phyloP scores from a whole-genome alignment of 345 rosid genomes.

The Limnanthes douglasii region DNA sequence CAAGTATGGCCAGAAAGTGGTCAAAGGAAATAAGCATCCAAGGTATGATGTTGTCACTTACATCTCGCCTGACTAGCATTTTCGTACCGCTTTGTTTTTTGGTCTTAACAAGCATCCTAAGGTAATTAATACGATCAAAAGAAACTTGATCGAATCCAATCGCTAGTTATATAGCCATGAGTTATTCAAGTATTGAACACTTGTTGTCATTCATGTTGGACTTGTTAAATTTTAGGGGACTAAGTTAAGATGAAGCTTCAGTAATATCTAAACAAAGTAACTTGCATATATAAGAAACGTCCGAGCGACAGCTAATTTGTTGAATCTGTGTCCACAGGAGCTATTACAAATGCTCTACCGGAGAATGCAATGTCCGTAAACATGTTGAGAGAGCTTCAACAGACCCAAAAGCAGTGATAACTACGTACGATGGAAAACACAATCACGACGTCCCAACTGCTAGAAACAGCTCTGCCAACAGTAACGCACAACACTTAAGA shows the following conservation, averaged over 20 bases:
- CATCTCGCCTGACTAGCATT: too few species aligned
- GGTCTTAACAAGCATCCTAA: not conserved
- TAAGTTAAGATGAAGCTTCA: not conserved
- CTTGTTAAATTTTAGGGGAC: not conserved
- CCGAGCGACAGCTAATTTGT: too few species aligned
- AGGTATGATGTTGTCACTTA: slow-evolving; percentile 37
- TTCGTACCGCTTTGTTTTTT: slow-evolving; percentile 4
- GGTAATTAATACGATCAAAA: too few species aligned
- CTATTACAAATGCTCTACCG: slow-evolving; percentile 78
- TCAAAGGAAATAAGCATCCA: slow-evolving; percentile 94
- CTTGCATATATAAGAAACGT: not conserved
- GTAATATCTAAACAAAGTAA: not conserved
- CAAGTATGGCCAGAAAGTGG: slow-evolving; percentile 98
- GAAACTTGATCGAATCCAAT: not conserved
- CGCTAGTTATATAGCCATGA: not conserved
- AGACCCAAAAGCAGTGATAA: slow-evolving; percentile 79
- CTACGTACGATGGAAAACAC: slow-evolving; percentile 96
- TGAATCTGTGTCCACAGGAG: slow-evolving; percentile 33
- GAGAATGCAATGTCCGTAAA: slow-evolving; percentile 85
- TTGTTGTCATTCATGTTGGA: not conserved
- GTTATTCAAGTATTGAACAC: too few species aligned
- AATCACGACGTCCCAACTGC: slow-evolving; percentile 77
- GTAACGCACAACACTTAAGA: slow-evolving; percentile 14
- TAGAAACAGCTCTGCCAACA: slow-evolving; percentile 31
- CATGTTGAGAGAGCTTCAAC: slow-evolving; percentile 92